Evolutionary conservation across 164 flowering plant genomes (phyloP), one percentile per base, ranked within the genome.

Genomic region (Macadamia tetraphylla): DNA sequence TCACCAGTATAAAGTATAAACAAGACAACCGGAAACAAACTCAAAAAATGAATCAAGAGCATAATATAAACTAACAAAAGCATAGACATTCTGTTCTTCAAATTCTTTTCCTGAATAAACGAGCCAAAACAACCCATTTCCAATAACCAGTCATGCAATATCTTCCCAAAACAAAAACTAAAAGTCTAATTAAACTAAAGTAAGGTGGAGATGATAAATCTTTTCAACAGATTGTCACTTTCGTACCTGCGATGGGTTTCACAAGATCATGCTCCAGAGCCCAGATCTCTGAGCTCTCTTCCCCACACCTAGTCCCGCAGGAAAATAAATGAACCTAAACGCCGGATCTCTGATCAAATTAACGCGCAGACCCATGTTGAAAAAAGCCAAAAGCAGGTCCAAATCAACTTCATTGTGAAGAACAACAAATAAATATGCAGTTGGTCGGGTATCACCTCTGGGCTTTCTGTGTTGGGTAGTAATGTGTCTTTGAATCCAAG

Each of bases 401-500:
- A 62, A 58, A 60, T 65, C 69, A 63, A 52, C 69, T 67, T 77
- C 79, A 82, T 78, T 65, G 68, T 43, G 62, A 48, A 14, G 53
- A 62, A 44, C 29, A 59, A 55, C 56, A 69, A 17, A 32, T 59
- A 60, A 63, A 30, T 3, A 62, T 15, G 62, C 17, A 67, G 67
- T 63, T 10, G 69, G 67, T 55, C 58, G 66, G 70, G 70, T 57
- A 66, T 62, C 55, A 71, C 52, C 35, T 65, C 64, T 65, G 9
- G 9, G 72, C 68, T 77, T 60, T 77, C 60, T 59, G 66, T 64
- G 46, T 61, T 51, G 60, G 35, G 58, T n/a, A 18, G 69, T 71
- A 77, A 64, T 42, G 80, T 71, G 69, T 70, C 53, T 68, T 70
- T 70, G 62, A 85, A 88, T 78, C 85, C 78, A 78, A 78, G 81